Conservation (phyloP, 139 green algal genomes). For the Mesostigma viride region DNA sequence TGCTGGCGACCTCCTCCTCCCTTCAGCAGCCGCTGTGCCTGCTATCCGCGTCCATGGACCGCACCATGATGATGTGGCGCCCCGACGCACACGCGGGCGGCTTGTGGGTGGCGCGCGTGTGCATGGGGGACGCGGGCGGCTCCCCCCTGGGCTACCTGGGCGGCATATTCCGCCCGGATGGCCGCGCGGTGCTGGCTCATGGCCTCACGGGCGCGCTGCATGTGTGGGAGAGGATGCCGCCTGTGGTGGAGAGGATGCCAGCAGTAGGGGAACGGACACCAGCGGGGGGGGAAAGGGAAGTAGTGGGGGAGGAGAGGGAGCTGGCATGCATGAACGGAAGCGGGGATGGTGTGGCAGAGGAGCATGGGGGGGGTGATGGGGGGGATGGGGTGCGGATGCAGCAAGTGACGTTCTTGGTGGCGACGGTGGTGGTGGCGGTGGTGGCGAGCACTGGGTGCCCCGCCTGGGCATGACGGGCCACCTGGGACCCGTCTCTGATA, state of each 20-base stretch:
- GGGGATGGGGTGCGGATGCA: too few species aligned
- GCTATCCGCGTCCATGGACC: slow-evolving; percentile 85
- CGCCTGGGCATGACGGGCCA: slow-evolving; percentile 64
- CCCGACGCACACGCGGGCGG: slow-evolving; percentile 34
- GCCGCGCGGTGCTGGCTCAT: slow-evolving; percentile 60
- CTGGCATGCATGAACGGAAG: too few species aligned
- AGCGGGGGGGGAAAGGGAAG: neutral
- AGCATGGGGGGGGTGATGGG: too few species aligned
- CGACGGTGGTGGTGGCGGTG: too few species aligned
- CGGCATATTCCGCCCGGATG: slow-evolving; percentile 49
- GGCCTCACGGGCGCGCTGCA: slow-evolving; percentile 79
- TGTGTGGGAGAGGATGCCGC: slow-evolving; percentile 49
- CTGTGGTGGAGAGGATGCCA: neutral
- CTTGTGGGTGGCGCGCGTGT: slow-evolving; percentile 69
- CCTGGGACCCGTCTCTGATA: slow-evolving; percentile 60
- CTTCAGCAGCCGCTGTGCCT: slow-evolving; percentile 37
- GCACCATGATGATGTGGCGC: slow-evolving; percentile 87
- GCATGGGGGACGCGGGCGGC: slow-evolving; percentile 59
- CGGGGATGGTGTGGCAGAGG: too few species aligned
- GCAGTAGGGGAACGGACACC: neutral
- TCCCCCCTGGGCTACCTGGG: slow-evolving; percentile 61
- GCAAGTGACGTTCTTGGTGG: too few species aligned
- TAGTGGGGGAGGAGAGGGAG: slow-evolving; percentile 12
- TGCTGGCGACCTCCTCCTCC: neutral
- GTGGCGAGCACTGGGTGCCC: slow-evolving; percentile 66